Evolutionary conservation across 768 basidiomycete genomes (phyloP), one percentile per base, ranked within the genome.

Genomic region (Rhodotorula toruloides): DNA sequence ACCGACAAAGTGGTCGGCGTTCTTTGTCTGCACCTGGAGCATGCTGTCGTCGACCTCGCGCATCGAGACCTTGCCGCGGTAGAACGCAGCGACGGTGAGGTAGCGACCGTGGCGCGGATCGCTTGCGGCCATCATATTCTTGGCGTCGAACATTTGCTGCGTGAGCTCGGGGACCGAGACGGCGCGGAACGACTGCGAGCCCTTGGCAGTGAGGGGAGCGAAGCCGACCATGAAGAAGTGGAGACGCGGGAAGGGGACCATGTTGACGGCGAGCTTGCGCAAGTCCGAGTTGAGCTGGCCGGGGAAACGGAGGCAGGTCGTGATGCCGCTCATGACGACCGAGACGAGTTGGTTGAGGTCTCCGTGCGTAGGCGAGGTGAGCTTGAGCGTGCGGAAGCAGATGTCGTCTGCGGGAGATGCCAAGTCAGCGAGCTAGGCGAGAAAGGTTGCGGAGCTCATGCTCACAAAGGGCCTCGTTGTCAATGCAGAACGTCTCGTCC

Each of bases 61-160:
- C 93, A 98, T 97, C n/a, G 92, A 90, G 61, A 98, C 92, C 80
- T 93, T 93, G 31, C 96, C 96, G 80, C 96, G 91, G 91, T 96
- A 99, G 74, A 92, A 87, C 71, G 92, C 91, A 36, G 92, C 91
- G 71, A 94, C 94, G 46, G 96, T 99, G 67, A 99, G 87, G 82
- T 98, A 99, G 74, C 92, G 89, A 70, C 96, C 96, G 73, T 96
- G 89, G 76, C 92, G 83, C 47, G 96, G 96, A 81, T 97, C 92
- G 31, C 89, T 89, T 31, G 96, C 96, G 73, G 93, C 91, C 92
- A 97, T 94, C 91, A 94, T 93, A 87, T 97, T 97, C 86, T 96
- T 97, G 50, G 92, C 90, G 75, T 97, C 94, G 79, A 98, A 99
- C 93, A 98, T 98, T 63, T 99, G 96, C 77, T 91, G 89, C 13